These are phyloP conservation scores for Trichoderma orchidacearum DNA, from an alignment of 495 filamentous ascomycete genomes.

Conservation along the genomic window DNA sequence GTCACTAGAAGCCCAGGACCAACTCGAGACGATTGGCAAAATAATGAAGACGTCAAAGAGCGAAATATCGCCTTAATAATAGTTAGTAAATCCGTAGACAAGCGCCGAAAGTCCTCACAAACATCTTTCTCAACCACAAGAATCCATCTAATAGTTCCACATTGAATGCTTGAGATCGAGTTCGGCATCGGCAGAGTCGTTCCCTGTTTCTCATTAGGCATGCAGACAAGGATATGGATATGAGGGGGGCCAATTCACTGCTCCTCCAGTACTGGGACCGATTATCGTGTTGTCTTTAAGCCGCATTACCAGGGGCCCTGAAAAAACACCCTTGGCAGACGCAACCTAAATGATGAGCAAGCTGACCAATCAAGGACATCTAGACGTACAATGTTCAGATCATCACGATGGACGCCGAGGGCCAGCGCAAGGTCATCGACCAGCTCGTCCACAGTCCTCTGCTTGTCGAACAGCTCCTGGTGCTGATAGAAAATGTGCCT, in stretches of 20 bases:
- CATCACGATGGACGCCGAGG: conserved; percentile 44
- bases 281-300: conserved; percentile 8
- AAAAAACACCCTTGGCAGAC: conserved; percentile 60
- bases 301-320: conserved; percentile 32
- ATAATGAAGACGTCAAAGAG: conserved; percentile 34
- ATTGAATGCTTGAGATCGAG: conserved; percentile 38
- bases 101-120: conserved; percentile 1
- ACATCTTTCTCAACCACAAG: conserved; percentile 91
- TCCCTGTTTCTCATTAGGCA: conserved; percentile 32
- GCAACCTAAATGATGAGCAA: conserved; percentile 34
- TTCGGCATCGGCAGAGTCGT: conserved; percentile 48
- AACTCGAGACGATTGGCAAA: conserved; percentile 32
- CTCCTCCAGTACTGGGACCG: neutral
- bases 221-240: conserved; percentile 6
- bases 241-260: neutral
- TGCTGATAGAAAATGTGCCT: conserved; percentile 91
- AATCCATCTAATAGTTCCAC: conserved; percentile 50
- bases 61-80: conserved; percentile 62
- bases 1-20: conserved; percentile 58
- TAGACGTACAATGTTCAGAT: conserved; percentile 48
- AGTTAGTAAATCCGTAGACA: conserved; percentile 6
- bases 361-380: neutral
- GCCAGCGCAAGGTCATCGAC: conserved; percentile 81
- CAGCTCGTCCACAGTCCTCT: conserved; percentile 59
- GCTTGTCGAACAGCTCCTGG: conserved; percentile 62